A percentile compares a stretch with the other conserved stretches of the same genome.
These are phyloP conservation scores for Lophiotrema nucula DNA, from an alignment of 495 filamentous ascomycete species.

Conservation along the genomic window DNA sequence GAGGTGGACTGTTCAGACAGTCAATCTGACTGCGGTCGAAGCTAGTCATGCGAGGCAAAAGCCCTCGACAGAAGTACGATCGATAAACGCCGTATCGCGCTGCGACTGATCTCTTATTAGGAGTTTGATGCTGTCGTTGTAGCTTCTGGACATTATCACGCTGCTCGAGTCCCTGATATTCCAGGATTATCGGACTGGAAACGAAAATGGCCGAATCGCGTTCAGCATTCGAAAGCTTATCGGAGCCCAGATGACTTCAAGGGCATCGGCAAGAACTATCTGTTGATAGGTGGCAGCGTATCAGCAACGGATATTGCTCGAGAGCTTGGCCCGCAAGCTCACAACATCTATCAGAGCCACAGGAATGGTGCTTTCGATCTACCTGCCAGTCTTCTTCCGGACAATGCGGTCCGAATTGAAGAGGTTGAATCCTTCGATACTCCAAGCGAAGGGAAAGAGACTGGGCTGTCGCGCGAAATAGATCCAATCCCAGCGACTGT, in stretches of 20 bases:
- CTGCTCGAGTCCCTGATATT: conserved; percentile 66
- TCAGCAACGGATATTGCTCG: conserved; percentile 61
- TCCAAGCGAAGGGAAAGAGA: not conserved
- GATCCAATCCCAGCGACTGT: conserved; percentile 35
- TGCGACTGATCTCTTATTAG: too few relatives aligned
- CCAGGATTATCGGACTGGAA: conserved; percentile 58
- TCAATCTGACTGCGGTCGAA: too few relatives aligned
- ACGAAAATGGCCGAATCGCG: conserved; percentile 55
- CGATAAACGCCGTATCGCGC: too few relatives aligned
- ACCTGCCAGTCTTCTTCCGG: conserved; percentile 48
- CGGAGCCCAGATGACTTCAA: conserved; percentile 55
- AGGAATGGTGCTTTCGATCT: conserved; percentile 59
- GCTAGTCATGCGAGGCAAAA: too few relatives aligned
- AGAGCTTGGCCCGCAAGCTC: conserved; percentile 52
- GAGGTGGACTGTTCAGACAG: conserved; percentile 53
- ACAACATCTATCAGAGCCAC: conserved; percentile 57
- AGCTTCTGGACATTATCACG: conserved; percentile 75
- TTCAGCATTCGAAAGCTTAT: conserved; percentile 81
- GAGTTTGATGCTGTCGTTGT: conserved; percentile 70
- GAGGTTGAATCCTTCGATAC: conserved; percentile 44
- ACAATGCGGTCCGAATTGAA: conserved; percentile 50
- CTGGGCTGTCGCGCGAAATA: not conserved
- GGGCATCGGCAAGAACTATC: conserved; percentile 47
- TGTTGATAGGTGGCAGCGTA: conserved; percentile 61
- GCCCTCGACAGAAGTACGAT: too few relatives aligned